Conservation (phyloP, 257 asterid genomes). For the Nicotiana obtusifolia region DNA sequence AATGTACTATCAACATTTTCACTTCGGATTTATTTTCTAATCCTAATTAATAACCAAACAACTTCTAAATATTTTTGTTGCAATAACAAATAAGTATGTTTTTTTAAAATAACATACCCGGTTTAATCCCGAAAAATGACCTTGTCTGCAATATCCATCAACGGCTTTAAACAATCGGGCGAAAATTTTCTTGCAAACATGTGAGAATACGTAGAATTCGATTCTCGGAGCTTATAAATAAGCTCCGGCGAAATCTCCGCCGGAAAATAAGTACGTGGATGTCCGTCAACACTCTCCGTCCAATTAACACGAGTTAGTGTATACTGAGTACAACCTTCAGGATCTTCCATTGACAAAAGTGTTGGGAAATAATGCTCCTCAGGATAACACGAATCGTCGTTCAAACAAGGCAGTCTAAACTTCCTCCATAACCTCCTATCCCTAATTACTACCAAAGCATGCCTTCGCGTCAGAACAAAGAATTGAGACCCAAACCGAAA, state of each 20-base stretch:
- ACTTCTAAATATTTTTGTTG: neutral
- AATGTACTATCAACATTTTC: too few species aligned
- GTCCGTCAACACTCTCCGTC: constrained; percentile 56
- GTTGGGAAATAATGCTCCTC: constrained; percentile 87
- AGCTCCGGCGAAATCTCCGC: constrained; percentile 45
- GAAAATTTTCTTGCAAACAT: constrained; percentile 79
- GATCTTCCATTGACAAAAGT: constrained; percentile 71
- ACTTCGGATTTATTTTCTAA: too few species aligned
- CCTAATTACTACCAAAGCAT: constrained; percentile 46
- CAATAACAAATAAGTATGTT: neutral
- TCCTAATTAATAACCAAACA: too few species aligned
- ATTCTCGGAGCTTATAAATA: constrained; percentile 32
- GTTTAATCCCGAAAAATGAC: constrained; percentile 53
- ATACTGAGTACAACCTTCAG: constrained; percentile 44
- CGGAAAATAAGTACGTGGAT: constrained; percentile 55
- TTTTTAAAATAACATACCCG: neutral
- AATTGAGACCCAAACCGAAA: constrained; percentile 77
- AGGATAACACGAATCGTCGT: constrained; percentile 54
- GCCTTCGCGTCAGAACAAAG: constrained; percentile 48
- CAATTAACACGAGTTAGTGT: constrained; percentile 71
- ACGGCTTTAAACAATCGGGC: constrained; percentile 63
- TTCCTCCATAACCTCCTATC: constrained; percentile 64
- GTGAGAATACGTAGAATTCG: constrained; percentile 48
- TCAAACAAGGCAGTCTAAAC: constrained; percentile 49
- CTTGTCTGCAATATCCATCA: constrained; percentile 42